These are phyloP conservation scores for Suillus sp. DNA, from an alignment of 768 basidiomycete genomes.

Conservation along the genomic window DNA sequence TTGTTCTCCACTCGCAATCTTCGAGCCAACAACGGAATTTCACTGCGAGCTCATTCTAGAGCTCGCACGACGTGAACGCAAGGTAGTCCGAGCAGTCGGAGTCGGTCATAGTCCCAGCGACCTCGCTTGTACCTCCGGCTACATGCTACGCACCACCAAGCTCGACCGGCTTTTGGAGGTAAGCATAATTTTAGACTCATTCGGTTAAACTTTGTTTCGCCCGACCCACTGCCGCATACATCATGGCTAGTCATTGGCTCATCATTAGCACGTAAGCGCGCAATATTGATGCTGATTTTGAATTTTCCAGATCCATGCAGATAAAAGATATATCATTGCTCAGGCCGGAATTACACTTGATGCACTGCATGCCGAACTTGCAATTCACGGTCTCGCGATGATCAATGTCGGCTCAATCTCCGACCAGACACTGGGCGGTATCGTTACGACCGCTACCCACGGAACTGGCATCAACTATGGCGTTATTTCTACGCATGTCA, in stretches of 20 bases:
- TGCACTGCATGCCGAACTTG: slow-evolving; percentile 70
- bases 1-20: slow-evolving; percentile 69
- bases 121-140: slow-evolving; percentile 86
- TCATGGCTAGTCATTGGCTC: slow-evolving; percentile 8
- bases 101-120: slow-evolving; percentile 95
- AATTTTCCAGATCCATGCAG: slow-evolving; percentile 60
- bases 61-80: slow-evolving; percentile 72
- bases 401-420: slow-evolving; percentile 94
- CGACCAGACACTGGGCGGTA: slow-evolving; percentile 91
- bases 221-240: neutral
- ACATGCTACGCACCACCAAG: slow-evolving; percentile 79
- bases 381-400: slow-evolving; percentile 74
- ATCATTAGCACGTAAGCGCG: slow-evolving; percentile 8
- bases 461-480: slow-evolving; percentile 82
- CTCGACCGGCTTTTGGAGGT: slow-evolving; percentile 79
- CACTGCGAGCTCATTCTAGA: slow-evolving; percentile 79
- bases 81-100: slow-evolving; percentile 78
- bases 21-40: slow-evolving; percentile 68
- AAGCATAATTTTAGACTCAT: slow-evolving; percentile 35
- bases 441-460: slow-evolving; percentile 93
- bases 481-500: slow-evolving; percentile 81
- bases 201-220: slow-evolving; percentile 19
- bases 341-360: slow-evolving; percentile 82
- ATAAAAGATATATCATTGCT: slow-evolving; percentile 66
- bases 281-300: slow-evolving; percentile 10